Conservation (phyloP, 495 filamentous ascomycete genomes). For the Ramalina intermedia region DNA sequence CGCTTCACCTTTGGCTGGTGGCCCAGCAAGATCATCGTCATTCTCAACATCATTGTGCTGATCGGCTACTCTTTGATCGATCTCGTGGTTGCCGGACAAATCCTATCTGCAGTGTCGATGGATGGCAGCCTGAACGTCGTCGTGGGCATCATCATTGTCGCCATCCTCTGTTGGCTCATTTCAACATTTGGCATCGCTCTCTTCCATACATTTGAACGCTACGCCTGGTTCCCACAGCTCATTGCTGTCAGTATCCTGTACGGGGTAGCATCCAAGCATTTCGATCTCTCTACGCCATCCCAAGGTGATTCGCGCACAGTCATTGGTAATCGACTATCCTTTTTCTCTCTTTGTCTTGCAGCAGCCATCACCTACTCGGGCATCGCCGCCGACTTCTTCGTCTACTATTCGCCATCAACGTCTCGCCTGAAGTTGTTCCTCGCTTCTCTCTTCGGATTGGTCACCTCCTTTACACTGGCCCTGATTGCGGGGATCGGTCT, state of each 20-base stretch:
- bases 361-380: constrained; percentile 50
- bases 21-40: constrained; percentile 58
- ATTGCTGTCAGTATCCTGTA: constrained; percentile 52
- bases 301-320: constrained; percentile 36
- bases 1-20: constrained; percentile 71
- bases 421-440: constrained; percentile 16
- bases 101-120: constrained; percentile 54
- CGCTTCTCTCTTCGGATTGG: constrained; percentile 31
- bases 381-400: constrained; percentile 48
- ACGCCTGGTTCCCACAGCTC: constrained; percentile 54
- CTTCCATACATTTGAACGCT: constrained; percentile 61
- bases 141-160: constrained; percentile 54
- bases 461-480: constrained; percentile 42
- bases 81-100: constrained; percentile 59
- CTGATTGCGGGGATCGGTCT: constrained; percentile 55
- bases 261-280: constrained; percentile 49
- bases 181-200: constrained; percentile 60
- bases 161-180: constrained; percentile 50
- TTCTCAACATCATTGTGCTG: constrained; percentile 58
- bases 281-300: constrained; percentile 40
- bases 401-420: constrained; percentile 46
- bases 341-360: constrained; percentile 51
- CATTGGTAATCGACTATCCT: constrained; percentile 44
- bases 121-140: constrained; percentile 46
- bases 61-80: constrained; percentile 59